phyloP scores from a whole-genome alignment of 257 asterid species.

The Fraxinus cuspidata region DNA sequence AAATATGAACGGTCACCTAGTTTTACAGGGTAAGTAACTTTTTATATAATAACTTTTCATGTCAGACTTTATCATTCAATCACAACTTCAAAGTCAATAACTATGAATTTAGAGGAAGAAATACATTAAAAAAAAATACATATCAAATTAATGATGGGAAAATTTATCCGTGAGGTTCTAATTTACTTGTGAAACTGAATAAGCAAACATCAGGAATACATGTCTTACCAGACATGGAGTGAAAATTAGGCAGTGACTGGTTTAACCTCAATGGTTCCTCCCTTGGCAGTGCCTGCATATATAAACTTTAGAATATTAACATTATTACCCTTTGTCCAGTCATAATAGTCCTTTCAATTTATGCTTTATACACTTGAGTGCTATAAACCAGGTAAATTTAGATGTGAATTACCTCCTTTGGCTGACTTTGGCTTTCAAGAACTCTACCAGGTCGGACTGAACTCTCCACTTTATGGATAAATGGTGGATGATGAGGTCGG shows the following conservation, averaged over 20 bases:
- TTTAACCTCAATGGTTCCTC: constrained; percentile 66
- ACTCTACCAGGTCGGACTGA: constrained; percentile 59
- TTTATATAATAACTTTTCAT: constrained; percentile 4
- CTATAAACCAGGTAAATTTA: constrained; percentile 6
- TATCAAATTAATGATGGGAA: not conserved
- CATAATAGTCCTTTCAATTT: constrained; percentile 12
- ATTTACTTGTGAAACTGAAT: constrained; percentile 8
- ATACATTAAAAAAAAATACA: not conserved
- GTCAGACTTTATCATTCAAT: not conserved
- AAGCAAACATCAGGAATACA: constrained; percentile 14
- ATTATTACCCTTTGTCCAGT: constrained; percentile 12
- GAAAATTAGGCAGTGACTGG: constrained; percentile 56
- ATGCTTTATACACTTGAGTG: constrained; percentile 6
- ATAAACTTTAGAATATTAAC: constrained; percentile 11
- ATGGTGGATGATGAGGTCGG: constrained; percentile 59
- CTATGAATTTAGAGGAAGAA: not conserved
- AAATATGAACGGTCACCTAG: not conserved
- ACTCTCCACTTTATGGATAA: constrained; percentile 65
- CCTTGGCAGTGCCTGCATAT: constrained; percentile 66
- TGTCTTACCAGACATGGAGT: constrained; percentile 58
- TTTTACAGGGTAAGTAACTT: not conserved
- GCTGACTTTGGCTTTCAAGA: constrained; percentile 64
- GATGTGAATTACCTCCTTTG: constrained; percentile 63
- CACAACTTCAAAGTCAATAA: constrained; percentile 15
- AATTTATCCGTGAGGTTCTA: constrained; percentile 18